Base-by-base conservation (phyloP, 345 rosid genomes). In the Populus nigra region DNA sequence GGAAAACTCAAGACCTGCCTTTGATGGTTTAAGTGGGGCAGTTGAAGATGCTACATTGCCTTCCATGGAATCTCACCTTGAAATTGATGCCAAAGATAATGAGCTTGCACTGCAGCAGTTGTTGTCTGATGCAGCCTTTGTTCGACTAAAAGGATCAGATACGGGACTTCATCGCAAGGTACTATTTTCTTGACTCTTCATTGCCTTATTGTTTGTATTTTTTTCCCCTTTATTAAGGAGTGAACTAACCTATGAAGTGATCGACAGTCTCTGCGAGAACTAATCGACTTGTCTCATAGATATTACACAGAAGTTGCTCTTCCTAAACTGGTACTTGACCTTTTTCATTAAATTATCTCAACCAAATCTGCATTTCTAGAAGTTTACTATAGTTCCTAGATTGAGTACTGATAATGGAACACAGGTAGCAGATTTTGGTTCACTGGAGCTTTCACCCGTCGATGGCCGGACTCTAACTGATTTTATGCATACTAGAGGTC, bases 401-500 rank as follows among this genome's bases (percentile, higher is more conserved):
- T 76, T 57, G 68, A 53, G 62, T 57, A 71, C 66, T 75, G 62
- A 82, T 77, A 73, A 62, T 71, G 68, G 57, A 71, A 84, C 81
- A 43, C 90, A 96, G 99, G 99, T 96, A 70, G 93, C 99, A 84
- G 99, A 96, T 88, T 96, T 96, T 89, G 98, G 94, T 84, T 96
- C 99, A 2, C 82, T 96, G 82, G 99, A 96, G 78, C 98, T 96
- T 73, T 96, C 99, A 47, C 99, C 99, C 36, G 99, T 96, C 68
- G 99, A 96, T 90, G 98, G 99, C 20, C 94, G 96, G 85, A 96
- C 99, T 76, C 86, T 96, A 72, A 96, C 98, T 72, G 99, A 96
- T 85, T 96, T 96, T 87, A 92, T 96, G 99, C 99, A 96, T 83
- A 92, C 99, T 74, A 96, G 99, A 86, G 99, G 99, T 83, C 96